phyloP scores from a whole-genome alignment of 164 flowering plant species.

The Stephania yunnanensis region DNA sequence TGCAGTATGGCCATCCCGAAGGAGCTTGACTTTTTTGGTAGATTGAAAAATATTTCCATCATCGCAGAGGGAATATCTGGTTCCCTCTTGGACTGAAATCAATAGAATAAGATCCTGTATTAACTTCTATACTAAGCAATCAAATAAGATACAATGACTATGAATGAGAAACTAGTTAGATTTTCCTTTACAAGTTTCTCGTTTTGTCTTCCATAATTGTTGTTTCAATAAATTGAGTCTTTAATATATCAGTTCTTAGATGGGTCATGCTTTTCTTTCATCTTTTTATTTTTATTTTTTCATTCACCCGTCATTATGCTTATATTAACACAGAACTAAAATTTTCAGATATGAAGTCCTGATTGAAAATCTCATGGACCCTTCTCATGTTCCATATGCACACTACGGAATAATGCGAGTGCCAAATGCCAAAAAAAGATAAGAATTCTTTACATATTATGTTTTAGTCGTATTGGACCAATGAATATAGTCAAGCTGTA shows the following conservation, averaged over 20 bases:
- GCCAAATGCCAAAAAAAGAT: slow-evolving; percentile 35
- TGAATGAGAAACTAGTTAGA: not conserved
- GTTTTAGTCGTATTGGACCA: not conserved
- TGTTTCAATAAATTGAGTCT: not conserved
- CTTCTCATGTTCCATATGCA: slow-evolving; percentile 90
- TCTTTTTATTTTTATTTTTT: not conserved
- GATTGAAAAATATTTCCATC: not conserved
- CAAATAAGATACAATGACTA: not conserved
- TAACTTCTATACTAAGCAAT: not conserved
- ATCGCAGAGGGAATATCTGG: not conserved
- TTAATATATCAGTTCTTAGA: not conserved
- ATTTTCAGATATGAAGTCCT: slow-evolving; percentile 78
- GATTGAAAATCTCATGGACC: slow-evolving; percentile 93
- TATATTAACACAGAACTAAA: not conserved
- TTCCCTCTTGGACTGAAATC: not conserved
- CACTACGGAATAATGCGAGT: slow-evolving; percentile 68
- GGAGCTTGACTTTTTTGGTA: not conserved
- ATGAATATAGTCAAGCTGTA: not conserved
- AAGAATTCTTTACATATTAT: slow-evolving; percentile 19
- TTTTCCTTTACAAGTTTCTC: not conserved
- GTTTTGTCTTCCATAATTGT: not conserved
- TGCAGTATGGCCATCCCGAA: not conserved
- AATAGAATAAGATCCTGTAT: not conserved
- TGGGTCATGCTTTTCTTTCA: not conserved
- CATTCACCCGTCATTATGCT: not conserved